phyloP scores from a whole-genome alignment of 2,329 filamentous ascomycete species.

The Xylaria sp. region DNA sequence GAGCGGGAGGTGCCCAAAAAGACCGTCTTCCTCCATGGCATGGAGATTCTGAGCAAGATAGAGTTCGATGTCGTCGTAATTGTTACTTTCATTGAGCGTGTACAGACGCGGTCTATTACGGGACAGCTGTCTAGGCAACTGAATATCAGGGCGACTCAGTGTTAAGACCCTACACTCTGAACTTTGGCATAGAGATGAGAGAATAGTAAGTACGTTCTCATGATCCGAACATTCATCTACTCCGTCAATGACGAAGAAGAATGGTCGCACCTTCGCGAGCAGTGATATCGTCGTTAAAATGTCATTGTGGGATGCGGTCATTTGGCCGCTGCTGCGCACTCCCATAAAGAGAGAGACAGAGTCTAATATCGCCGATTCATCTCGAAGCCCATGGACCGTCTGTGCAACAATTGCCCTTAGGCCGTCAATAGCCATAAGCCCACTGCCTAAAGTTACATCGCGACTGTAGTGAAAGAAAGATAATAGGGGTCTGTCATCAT shows the following conservation, averaged over 20 bases:
- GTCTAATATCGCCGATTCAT: background rate
- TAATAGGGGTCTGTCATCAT: background rate
- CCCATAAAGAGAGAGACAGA: background rate
- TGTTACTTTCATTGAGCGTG: background rate
- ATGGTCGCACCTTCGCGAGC: background rate
- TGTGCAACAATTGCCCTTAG: background rate
- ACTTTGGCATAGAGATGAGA: background rate
- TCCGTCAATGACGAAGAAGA: background rate
- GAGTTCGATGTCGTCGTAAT: background rate
- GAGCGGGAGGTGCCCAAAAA: background rate
- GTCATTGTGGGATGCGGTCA: background rate
- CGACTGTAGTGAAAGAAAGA: conserved; percentile 2
- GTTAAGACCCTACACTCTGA: background rate
- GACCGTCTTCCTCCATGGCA: background rate
- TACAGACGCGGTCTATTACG: background rate
- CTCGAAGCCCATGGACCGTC: background rate
- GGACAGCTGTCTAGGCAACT: background rate
- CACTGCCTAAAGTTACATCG: background rate
- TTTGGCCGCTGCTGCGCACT: background rate
- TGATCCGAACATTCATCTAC: background rate
- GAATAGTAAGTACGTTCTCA: background rate
- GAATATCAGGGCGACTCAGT: background rate
- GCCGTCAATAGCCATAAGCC: background rate
- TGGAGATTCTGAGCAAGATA: background rate
- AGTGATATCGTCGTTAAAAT: background rate